These are phyloP conservation scores for Conidiobolus incongruus DNA, from an alignment of 371 early-diverging fungal species.

Conservation along the genomic window DNA sequence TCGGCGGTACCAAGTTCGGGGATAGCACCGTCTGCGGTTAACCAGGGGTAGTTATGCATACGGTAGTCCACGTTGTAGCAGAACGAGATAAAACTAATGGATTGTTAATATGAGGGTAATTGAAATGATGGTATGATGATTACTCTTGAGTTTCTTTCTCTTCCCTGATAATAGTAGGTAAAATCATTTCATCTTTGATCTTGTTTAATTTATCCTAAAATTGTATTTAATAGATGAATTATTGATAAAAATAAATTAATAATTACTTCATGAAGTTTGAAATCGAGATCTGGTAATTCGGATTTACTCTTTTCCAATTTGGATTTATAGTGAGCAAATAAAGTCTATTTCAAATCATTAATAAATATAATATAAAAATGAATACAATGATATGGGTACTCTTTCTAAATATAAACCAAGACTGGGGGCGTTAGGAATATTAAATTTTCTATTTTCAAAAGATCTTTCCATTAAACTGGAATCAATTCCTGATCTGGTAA, in stretches of 20 bases:
- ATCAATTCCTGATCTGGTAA: conserved; percentile 45
- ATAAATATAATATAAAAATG: not conserved
- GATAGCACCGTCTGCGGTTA: not conserved
- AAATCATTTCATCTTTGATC: conserved; percentile 69
- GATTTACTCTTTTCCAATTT: conserved; percentile 10
- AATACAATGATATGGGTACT: conserved; percentile 13
- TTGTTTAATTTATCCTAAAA: conserved; percentile 37
- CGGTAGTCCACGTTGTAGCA: not conserved
- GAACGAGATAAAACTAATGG: not conserved
- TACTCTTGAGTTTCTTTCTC: conserved; percentile 33
- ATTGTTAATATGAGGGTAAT: not conserved
- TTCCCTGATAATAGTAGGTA: conserved; percentile 39
- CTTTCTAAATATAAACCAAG: conserved; percentile 82
- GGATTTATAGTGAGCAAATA: conserved; percentile 43
- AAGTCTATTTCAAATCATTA: conserved; percentile 12
- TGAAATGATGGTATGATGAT: too few species aligned
- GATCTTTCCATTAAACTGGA: conserved; percentile 27
- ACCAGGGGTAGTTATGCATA: not conserved
- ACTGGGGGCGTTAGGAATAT: conserved; percentile 96
- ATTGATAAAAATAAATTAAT: conserved; percentile 1
- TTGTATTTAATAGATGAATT: conserved; percentile 9
- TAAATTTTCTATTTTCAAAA: conserved; percentile 43
- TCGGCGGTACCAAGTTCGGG: too few species aligned
- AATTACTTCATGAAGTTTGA: conserved; percentile 18
- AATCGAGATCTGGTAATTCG: conserved; percentile 12